phyloP scores from a whole-genome alignment of 495 filamentous ascomycete genomes.

The Filosporella fistucella region DNA sequence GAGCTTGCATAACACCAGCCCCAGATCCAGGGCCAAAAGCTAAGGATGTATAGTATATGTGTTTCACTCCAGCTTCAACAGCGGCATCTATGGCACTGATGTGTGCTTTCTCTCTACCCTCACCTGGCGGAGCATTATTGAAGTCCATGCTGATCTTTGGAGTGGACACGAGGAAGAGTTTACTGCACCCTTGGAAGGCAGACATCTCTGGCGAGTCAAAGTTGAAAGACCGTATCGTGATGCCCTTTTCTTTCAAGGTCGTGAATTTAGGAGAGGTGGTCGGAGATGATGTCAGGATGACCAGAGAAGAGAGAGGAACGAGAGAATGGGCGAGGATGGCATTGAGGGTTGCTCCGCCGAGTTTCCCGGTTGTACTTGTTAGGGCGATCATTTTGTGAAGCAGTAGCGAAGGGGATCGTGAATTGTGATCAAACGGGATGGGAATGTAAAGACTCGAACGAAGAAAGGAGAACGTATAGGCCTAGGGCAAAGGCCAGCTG shows the following conservation, averaged over 20 bases:
- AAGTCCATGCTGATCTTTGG: conserved; percentile 26
- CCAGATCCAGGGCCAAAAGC: conserved; percentile 44
- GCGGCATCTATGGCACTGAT: conserved; percentile 54
- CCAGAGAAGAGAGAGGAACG: conserved; percentile 27
- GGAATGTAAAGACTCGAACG: too few species aligned
- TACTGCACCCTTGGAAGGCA: conserved; percentile 37
- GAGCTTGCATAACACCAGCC: conserved; percentile 63
- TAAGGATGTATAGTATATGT: conserved; percentile 67
- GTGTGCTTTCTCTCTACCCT: conserved; percentile 42
- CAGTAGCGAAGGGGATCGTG: too few species aligned
- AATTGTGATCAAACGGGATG: too few species aligned
- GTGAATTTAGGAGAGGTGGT: conserved; percentile 23
- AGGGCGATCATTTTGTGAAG: conserved; percentile 31
- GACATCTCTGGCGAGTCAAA: neutral
- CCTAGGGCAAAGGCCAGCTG: too few species aligned
- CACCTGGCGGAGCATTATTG: conserved; percentile 24
- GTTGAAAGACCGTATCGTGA: conserved; percentile 31
- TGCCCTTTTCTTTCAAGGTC: conserved; percentile 21
- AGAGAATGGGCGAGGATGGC: conserved; percentile 33
- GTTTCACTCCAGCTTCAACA: conserved; percentile 46
- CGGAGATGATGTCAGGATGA: conserved; percentile 33
- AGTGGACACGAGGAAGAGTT: conserved; percentile 47
- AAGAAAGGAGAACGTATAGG: too few species aligned
- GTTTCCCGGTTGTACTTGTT: conserved; percentile 38
- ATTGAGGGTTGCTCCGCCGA: conserved; percentile 36